These are phyloP conservation scores for Xylaria scruposa DNA, from an alignment of 495 filamentous ascomycete genomes.

Conservation along the genomic window DNA sequence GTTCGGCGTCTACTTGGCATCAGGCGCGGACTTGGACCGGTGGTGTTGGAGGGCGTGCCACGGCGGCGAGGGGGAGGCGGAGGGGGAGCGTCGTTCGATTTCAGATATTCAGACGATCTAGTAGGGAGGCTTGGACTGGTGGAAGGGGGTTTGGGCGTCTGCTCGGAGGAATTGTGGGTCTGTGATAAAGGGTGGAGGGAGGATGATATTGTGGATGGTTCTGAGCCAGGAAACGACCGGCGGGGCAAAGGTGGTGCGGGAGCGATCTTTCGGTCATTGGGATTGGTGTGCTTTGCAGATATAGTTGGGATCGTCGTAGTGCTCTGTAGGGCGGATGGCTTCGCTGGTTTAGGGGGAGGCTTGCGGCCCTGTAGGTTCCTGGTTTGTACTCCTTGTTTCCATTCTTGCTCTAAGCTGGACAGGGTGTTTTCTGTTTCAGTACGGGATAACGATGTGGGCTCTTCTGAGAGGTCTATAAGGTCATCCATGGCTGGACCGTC, in stretches of 20 bases:
- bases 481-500: constrained; percentile 57
- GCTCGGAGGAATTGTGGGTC: constrained; percentile 44
- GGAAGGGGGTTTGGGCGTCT: constrained; percentile 3
- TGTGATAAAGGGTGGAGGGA: constrained; percentile 42
- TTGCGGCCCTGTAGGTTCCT: constrained; percentile 45
- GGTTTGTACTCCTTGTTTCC: constrained; percentile 45
- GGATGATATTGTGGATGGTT: constrained; percentile 1
- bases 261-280: constrained; percentile 30
- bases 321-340: constrained; percentile 69
- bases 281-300: constrained; percentile 25
- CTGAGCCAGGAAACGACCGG: constrained; percentile 31
- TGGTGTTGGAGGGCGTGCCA: constrained; percentile 43
- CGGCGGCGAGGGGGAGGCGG: constrained; percentile 54
- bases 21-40: constrained; percentile 32
- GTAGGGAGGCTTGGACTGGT: constrained; percentile 7
- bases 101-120: neutral
- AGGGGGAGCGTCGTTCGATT: constrained; percentile 34
- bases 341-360: constrained; percentile 63
- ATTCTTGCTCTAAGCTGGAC: constrained; percentile 29
- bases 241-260: constrained; percentile 35
- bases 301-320: constrained; percentile 32
- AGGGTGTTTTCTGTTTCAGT: constrained; percentile 34
- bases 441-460: constrained; percentile 47
- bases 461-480: constrained; percentile 70
- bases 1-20: constrained; percentile 30